phyloP scores from a whole-genome alignment of 306 rosid species.

The Pterocarpus santalinus region DNA sequence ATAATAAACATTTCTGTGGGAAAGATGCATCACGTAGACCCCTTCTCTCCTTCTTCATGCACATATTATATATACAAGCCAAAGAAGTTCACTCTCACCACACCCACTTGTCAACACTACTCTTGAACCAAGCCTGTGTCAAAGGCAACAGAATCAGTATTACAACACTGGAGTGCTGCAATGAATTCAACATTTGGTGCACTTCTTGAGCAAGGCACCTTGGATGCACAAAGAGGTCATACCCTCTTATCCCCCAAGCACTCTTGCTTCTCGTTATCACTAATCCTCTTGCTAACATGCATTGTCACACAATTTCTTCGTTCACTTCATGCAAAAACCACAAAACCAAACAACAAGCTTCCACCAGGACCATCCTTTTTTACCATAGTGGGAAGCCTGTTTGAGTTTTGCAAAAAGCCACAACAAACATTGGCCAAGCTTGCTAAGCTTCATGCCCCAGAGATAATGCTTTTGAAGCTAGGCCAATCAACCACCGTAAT shows the following conservation, averaged over 20 bases:
- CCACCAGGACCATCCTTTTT: constrained; percentile 57
- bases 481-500: background rate
- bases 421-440: constrained; percentile 14
- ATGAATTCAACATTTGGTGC: background rate
- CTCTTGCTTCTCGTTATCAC: background rate
- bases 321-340: background rate
- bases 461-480: background rate
- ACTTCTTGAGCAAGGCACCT: background rate
- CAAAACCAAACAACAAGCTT: constrained; percentile 8
- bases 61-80: too few relatives aligned
- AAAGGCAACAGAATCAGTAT: background rate
- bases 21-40: too few relatives aligned
- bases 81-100: too few relatives aligned
- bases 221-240: background rate
- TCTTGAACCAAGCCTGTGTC: background rate
- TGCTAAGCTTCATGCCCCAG: background rate
- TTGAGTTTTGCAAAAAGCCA: background rate
- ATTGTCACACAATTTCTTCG: background rate
- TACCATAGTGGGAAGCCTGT: background rate
- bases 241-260: background rate
- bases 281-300: background rate
- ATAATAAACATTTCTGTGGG: too few relatives aligned
- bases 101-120: background rate
- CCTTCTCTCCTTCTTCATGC: too few relatives aligned
- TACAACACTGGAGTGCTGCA: background rate